Conservation (phyloP, 306 rosid genomes). For the Cucumis cinereus region DNA sequence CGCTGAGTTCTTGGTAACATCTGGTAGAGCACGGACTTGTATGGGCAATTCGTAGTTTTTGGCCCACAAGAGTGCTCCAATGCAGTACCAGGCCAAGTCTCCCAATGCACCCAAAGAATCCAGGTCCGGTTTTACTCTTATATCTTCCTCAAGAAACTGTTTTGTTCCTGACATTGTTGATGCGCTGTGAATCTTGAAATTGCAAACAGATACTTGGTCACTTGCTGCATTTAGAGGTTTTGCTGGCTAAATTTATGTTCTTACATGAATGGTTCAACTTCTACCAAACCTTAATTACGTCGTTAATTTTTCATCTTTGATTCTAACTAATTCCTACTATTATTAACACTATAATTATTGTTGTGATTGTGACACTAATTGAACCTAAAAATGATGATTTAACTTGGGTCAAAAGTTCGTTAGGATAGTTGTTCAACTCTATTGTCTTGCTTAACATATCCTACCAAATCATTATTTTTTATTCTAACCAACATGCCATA, state of each 20-base stretch:
- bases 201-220: background rate
- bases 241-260: background rate
- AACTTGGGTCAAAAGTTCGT: background rate
- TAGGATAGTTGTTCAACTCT: background rate
- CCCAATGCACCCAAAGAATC: constrained; percentile 71
- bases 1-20: constrained; percentile 19
- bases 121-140: constrained; percentile 54
- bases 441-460: background rate
- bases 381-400: background rate
- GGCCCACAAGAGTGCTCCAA: constrained; percentile 66
- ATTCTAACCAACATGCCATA: background rate
- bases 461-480: background rate
- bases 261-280: background rate
- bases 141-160: constrained; percentile 39
- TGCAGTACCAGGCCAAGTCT: constrained; percentile 66
- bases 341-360: background rate
- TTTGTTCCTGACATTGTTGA: constrained; percentile 30
- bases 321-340: background rate
- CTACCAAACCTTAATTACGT: background rate
- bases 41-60: constrained; percentile 46
- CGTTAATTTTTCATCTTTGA: background rate
- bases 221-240: background rate
- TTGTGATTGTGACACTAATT: background rate
- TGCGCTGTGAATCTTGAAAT: constrained; percentile 49
- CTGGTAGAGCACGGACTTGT: constrained; percentile 42